A percentile compares a stretch with the other conserved stretches of the same genome.
Conservation (phyloP, 2,329 filamentous ascomycete genomes). For the Stenocarpella maydis region DNA sequence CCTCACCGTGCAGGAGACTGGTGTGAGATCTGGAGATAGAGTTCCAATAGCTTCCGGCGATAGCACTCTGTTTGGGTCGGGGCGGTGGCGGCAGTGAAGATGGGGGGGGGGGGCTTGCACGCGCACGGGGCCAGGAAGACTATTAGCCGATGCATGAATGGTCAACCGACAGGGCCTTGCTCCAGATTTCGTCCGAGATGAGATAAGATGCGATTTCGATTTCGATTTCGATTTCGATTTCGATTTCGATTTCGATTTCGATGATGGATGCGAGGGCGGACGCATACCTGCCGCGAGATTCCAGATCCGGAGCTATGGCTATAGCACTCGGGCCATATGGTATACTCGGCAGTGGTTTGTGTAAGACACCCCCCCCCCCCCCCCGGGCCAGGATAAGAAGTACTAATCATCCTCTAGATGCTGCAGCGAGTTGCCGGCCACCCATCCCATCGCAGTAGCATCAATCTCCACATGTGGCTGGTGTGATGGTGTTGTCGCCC, state of each 20-base stretch:
- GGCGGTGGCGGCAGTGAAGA: neutral
- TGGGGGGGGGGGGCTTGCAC: neutral
- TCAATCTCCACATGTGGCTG: constrained; percentile 19
- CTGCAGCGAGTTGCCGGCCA: neutral
- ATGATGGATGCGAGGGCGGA: too few species aligned
- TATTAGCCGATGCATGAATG: constrained; percentile 13
- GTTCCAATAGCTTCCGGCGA: constrained; percentile 15
- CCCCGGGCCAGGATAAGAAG: neutral
- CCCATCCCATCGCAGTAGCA: neutral
- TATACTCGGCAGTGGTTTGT: neutral
- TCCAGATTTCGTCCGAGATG: constrained; percentile 11
- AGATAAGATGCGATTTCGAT: constrained; percentile 31
- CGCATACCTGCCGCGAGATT: constrained; percentile 18
- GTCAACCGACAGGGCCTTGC: constrained; percentile 18
- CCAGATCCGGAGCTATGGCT: constrained; percentile 10
- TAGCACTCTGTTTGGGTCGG: neutral
- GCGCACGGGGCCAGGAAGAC: neutral
- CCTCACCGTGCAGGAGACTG: constrained; percentile 10
- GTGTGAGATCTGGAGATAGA: constrained; percentile 26
- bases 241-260: too few species aligned
- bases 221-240: too few species aligned
- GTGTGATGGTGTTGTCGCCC: constrained; percentile 20
- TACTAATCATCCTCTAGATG: neutral
- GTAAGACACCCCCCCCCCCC: too few species aligned
- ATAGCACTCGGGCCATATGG: constrained; percentile 1